A percentile compares a stretch with the other conserved stretches of the same genome.
These are phyloP conservation scores for Mollisiaceae sp. DNA, from an alignment of 2,329 filamentous ascomycete species.

Conservation along the genomic window DNA sequence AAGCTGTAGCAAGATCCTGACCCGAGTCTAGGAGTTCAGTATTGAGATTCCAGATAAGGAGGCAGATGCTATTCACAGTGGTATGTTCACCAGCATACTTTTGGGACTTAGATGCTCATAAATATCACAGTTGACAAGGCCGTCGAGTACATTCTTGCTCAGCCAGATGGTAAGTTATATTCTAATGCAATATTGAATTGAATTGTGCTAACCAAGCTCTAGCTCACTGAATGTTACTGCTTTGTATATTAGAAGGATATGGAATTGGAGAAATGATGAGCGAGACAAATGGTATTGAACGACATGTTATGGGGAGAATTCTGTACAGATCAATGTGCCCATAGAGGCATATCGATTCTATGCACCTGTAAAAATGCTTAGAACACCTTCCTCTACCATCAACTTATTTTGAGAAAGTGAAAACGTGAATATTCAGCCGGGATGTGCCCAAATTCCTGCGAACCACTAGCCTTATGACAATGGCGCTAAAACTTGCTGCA, in stretches of 20 bases:
- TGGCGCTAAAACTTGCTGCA: constrained; percentile 6
- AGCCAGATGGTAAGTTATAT: constrained; percentile 69
- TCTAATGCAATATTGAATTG: neutral
- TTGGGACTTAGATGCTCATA: constrained; percentile 32
- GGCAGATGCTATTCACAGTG: constrained; percentile 76
- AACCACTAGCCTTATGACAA: neutral
- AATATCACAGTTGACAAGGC: constrained; percentile 69
- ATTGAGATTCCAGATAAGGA: constrained; percentile 84
- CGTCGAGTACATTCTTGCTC: constrained; percentile 74
- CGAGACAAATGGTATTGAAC: constrained; percentile 27
- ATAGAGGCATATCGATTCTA: constrained; percentile 39
- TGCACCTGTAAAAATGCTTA: constrained; percentile 44
- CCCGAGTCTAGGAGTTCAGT: constrained; percentile 60
- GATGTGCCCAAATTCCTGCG: neutral
- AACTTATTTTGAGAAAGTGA: neutral
- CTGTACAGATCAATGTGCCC: constrained; percentile 40
- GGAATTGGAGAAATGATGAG: constrained; percentile 18
- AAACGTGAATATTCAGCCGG: neutral
- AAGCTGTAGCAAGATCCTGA: constrained; percentile 33
- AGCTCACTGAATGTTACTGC: constrained; percentile 41
- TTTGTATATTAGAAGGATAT: constrained; percentile 39
- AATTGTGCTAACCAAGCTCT: constrained; percentile 21
- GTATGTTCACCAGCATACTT: constrained; percentile 53
- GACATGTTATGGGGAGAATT: constrained; percentile 29
- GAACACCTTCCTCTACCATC: constrained; percentile 41